These are phyloP conservation scores for Morella rubra DNA, from an alignment of 306 rosid genomes.

Conservation along the genomic window DNA sequence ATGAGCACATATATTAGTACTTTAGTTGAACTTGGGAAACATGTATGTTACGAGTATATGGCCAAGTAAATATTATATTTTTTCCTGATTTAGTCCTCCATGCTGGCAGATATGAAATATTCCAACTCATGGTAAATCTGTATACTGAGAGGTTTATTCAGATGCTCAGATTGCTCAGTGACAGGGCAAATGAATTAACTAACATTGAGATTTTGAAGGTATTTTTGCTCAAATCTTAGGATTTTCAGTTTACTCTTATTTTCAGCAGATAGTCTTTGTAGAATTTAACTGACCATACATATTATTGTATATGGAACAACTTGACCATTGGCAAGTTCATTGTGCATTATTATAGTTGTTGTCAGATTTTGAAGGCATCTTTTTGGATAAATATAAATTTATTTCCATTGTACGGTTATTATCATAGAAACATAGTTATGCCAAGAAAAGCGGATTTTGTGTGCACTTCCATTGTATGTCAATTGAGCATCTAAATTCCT, in stretches of 20 bases:
- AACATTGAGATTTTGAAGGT: conserved; percentile 96
- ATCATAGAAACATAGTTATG: not conserved
- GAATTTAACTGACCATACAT: not conserved
- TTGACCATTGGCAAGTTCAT: not conserved
- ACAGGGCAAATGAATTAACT: conserved; percentile 80
- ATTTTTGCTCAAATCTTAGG: conserved; percentile 29
- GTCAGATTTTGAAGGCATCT: not conserved
- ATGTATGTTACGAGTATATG: not conserved
- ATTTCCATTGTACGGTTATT: not conserved
- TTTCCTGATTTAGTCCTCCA: conserved; percentile 31
- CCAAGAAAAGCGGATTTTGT: not conserved
- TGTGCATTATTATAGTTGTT: not conserved
- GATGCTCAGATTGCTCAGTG: conserved; percentile 95
- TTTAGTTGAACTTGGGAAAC: conserved; percentile 15
- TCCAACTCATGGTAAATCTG: conserved; percentile 93
- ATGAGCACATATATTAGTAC: not conserved
- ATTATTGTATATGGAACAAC: not conserved
- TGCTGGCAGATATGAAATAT: conserved; percentile 87
- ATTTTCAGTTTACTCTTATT: conserved; percentile 19
- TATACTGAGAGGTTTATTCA: conserved; percentile 96
- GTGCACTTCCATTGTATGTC: not conserved
- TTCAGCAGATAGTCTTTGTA: not conserved
- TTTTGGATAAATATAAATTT: not conserved
- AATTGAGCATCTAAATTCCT: not conserved
- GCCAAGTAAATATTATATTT: not conserved